Base-by-base conservation (phyloP, 1,284 basidiomycete genomes). In the Cutaneotrichosporon spelunceum region DNA sequence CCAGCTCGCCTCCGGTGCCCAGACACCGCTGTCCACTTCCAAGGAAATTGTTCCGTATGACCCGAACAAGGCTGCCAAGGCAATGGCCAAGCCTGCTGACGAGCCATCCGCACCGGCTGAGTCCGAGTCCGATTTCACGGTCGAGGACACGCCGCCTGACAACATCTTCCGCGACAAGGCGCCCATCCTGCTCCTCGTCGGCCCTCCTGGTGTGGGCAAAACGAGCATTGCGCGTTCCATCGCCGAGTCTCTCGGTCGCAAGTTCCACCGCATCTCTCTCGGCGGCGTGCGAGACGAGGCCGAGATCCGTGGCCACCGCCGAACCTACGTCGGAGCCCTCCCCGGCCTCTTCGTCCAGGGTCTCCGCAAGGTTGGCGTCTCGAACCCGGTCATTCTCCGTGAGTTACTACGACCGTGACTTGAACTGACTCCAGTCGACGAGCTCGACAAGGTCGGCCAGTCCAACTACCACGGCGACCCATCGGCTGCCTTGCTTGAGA, bases 341-440 rank as follows among this genome's bases (percentile, higher is more conserved):
- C 95, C 95, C 0, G 94, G 95, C 42, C 93, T 97, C 82, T 93
- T 97, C 57, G 95, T 97, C 42, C 93, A 97, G 77, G 94, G 93
- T 1, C 80, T 98, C 62, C 95, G 96, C 79, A 88, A 93, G 64
- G 93, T 97, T 10, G 90, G 91, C 34, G 95, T 93, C 1, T 91
- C 96, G 78, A 99, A 99, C 75, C 95, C 95, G 0, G 83, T 99
- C 19, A 90, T 94, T 9, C 82, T 99, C 36, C 94, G 66, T 67
- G 50, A 62, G 63, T 61, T 3, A 2, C 36, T 14, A 21, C 19
- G n/a, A n/a, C 11, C 47, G 13, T 14, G 9, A 9, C 24, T 34
- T 34, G 7, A 21, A 27, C 13, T 39, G 29, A 57, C 33, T 3
- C 27, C 39, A 67, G 66, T 98, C 65, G 95, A 98, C 73, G 95